Conservation (phyloP, 805 yeast genomes). For the Myxozyma lipomycoides region DNA sequence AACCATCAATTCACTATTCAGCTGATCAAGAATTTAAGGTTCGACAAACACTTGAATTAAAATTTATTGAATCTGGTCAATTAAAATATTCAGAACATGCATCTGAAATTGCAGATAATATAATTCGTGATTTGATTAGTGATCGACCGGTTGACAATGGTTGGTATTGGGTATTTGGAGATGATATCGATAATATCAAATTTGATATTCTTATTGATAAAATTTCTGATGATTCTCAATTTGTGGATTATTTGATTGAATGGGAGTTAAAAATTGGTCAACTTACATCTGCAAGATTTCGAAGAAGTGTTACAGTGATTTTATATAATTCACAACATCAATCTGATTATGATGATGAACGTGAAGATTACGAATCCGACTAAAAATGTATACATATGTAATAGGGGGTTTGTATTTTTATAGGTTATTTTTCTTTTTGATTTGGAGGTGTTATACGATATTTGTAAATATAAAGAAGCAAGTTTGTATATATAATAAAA, state of each 20-base stretch:
- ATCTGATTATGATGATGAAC: background rate
- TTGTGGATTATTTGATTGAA: slow-evolving; percentile 5
- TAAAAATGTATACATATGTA: no score
- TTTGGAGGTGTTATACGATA: no score
- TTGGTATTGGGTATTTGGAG: slow-evolving; percentile 23
- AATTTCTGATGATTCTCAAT: background rate
- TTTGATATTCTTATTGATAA: slow-evolving; percentile 5
- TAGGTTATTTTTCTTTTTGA: no score
- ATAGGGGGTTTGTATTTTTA: no score
- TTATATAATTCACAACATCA: background rate
- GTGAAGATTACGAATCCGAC: no score
- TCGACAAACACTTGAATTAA: slow-evolving; percentile 1
- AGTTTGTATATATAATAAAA: no score
- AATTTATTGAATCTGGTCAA: background rate
- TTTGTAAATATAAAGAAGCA: no score
- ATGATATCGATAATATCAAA: slow-evolving; percentile 11
- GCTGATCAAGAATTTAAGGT: slow-evolving; percentile 2
- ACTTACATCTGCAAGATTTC: slow-evolving; percentile 7
- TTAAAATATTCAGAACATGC: slow-evolving; percentile 1
- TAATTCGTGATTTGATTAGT: slow-evolving; percentile 1
- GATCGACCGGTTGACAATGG: slow-evolving; percentile 1
- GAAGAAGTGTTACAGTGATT: slow-evolving; percentile 2
- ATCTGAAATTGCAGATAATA: slow-evolving; percentile 5
- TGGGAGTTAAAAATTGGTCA: slow-evolving; percentile 13
- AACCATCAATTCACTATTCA: background rate